Conservation (phyloP, 2,329 filamentous ascomycete species). For the Hymenoscyphus linearis region DNA sequence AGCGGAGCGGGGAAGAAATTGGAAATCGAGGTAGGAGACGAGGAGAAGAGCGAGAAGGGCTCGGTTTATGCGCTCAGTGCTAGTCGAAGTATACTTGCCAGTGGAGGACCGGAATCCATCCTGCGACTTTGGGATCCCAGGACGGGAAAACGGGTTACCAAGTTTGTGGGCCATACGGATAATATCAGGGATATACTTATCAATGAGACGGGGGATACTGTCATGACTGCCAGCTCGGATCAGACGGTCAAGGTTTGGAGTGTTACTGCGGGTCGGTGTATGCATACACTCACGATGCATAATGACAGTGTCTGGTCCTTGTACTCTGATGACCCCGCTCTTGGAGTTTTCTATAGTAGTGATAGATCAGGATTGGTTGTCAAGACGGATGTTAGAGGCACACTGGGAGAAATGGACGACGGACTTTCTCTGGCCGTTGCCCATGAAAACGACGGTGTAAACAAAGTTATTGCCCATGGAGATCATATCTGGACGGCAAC, state of each 20-base stretch:
- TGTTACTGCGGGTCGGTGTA: constrained; percentile 87
- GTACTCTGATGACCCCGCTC: constrained; percentile 78
- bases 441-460: constrained; percentile 83
- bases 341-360: constrained; percentile 90
- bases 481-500: constrained; percentile 66
- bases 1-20: constrained; percentile 80
- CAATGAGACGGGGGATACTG: constrained; percentile 80
- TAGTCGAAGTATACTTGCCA: constrained; percentile 76
- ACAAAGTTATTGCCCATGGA: constrained; percentile 52
- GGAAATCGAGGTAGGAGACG: constrained; percentile 78
- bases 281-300: constrained; percentile 98
- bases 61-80: constrained; percentile 89
- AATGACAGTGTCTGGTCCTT: constrained; percentile 97
- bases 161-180: constrained; percentile 94
- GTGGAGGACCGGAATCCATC: constrained; percentile 88
- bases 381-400: constrained; percentile 83
- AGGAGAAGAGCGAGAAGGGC: constrained; percentile 82
- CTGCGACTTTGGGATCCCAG: constrained; percentile 89
- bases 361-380: constrained; percentile 91
- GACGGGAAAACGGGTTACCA: constrained; percentile 85
- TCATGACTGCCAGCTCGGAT: constrained; percentile 91
- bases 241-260: constrained; percentile 99
- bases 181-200: constrained; percentile 89
- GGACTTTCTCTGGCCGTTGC: constrained; percentile 86
- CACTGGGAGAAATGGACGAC: constrained; percentile 71